phyloP scores from a whole-genome alignment of 768 basidiomycete genomes.

The Tephrocybe rancida region DNA sequence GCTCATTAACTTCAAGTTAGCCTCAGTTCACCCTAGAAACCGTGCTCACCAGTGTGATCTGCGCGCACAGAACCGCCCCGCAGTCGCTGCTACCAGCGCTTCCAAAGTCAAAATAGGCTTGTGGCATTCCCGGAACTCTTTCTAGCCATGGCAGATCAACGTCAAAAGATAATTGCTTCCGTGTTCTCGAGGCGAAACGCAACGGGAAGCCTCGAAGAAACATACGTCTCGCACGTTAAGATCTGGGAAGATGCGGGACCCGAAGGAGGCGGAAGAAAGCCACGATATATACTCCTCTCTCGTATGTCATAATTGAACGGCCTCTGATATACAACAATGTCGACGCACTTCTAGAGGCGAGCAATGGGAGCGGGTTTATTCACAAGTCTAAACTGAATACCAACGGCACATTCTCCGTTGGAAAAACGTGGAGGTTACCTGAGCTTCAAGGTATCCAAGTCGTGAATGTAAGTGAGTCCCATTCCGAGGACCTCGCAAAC shows the following conservation, averaged over 20 bases:
- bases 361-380: constrained; percentile 67
- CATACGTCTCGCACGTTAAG: constrained; percentile 87
- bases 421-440: constrained; percentile 90
- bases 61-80: too few species aligned
- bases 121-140: too few species aligned
- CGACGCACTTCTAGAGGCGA: constrained; percentile 48
- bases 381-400: constrained; percentile 98
- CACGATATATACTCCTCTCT: constrained; percentile 88
- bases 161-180: constrained; percentile 76
- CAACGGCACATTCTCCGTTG: constrained; percentile 93
- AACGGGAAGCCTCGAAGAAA: constrained; percentile 67
- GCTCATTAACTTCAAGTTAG: too few species aligned
- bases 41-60: too few species aligned
- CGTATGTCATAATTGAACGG: constrained; percentile 55
- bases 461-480: constrained; percentile 54
- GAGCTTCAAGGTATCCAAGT: constrained; percentile 86
- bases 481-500: not conserved
- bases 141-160: constrained; percentile 46
- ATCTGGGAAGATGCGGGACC: constrained; percentile 85
- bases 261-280: constrained; percentile 76
- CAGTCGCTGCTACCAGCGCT: too few species aligned
- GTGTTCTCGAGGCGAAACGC: constrained; percentile 79
- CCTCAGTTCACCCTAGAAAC: too few species aligned
- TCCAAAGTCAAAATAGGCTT: too few species aligned
- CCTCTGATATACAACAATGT: constrained; percentile 2